These are phyloP conservation scores for Vanrija sp. DNA, from an alignment of 1,284 basidiomycete species.

Conservation along the genomic window DNA sequence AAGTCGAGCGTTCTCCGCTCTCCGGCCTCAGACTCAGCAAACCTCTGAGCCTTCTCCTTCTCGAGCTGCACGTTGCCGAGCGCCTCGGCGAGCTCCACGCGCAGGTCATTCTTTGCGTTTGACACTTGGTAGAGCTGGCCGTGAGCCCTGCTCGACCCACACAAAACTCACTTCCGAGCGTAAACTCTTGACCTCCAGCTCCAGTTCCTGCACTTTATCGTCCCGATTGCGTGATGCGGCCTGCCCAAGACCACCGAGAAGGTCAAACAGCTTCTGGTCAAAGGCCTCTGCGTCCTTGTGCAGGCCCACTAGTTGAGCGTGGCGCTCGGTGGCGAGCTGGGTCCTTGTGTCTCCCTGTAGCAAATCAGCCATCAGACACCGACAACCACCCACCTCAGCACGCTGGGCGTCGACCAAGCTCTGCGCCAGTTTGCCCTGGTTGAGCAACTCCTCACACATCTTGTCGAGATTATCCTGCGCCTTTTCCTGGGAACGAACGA, in stretches of 20 bases:
- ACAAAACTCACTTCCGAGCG: slow-evolving; percentile 5
- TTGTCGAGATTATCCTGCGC: slow-evolving; percentile 6
- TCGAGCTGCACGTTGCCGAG: slow-evolving; percentile 7
- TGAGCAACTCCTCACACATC: slow-evolving; percentile 6
- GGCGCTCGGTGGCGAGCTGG: slow-evolving; percentile 5
- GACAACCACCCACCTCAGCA: background rate
- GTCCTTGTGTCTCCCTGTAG: slow-evolving; percentile 4
- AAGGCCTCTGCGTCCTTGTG: slow-evolving; percentile 3
- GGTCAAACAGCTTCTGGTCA: slow-evolving; percentile 5
- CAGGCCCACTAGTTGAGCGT: slow-evolving; percentile 1
- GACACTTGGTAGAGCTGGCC: background rate
- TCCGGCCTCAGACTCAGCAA: slow-evolving; percentile 10
- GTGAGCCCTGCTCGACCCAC: background rate
- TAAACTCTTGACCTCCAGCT: slow-evolving; percentile 5
- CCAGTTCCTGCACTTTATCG: slow-evolving; percentile 1
- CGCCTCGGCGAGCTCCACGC: slow-evolving; percentile 12
- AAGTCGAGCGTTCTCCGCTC: slow-evolving; percentile 12
- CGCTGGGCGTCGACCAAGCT: background rate
- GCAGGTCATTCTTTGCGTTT: slow-evolving; percentile 1
- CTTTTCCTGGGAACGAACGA: slow-evolving; percentile 4
- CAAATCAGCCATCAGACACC: background rate
- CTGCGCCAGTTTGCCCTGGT: background rate
- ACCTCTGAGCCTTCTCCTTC: slow-evolving; percentile 11
- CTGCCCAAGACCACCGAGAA: background rate
- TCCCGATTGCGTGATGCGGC: too few species aligned